A percentile compares a stretch with the other conserved stretches of the same genome.
These are phyloP conservation scores for Populus ilicifolia DNA, from an alignment of 345 rosid genomes.

Conservation along the genomic window DNA sequence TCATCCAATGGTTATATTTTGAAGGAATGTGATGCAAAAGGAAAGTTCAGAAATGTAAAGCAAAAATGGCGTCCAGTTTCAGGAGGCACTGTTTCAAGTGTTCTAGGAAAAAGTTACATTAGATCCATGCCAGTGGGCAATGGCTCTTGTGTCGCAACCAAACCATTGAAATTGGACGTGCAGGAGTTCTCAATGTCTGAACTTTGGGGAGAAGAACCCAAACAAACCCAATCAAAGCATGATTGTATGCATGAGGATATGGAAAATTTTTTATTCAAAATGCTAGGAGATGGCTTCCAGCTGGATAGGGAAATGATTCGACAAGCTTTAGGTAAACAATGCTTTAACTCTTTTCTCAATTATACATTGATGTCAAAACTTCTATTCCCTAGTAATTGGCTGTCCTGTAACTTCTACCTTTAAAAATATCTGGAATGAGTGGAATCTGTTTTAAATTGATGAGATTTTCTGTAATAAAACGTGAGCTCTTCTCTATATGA, in stretches of 20 bases:
- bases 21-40: slow-evolving; percentile 22
- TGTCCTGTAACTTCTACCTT: neutral
- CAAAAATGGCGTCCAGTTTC: slow-evolving; percentile 43
- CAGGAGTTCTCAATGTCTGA: slow-evolving; percentile 32
- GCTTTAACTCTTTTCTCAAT: slow-evolving; percentile 2
- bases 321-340: slow-evolving; percentile 42
- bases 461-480: neutral
- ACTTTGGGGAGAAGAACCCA: slow-evolving; percentile 29
- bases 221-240: slow-evolving; percentile 10
- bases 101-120: slow-evolving; percentile 44
- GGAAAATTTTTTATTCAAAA: slow-evolving; percentile 46
- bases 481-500: neutral
- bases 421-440: neutral
- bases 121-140: slow-evolving; percentile 24
- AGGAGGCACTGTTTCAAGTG: slow-evolving; percentile 45
- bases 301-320: slow-evolving; percentile 31
- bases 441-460: neutral
- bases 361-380: neutral
- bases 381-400: neutral
- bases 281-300: slow-evolving; percentile 50
- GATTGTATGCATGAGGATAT: slow-evolving; percentile 34
- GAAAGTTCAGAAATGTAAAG: slow-evolving; percentile 27
- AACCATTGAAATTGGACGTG: slow-evolving; percentile 49
- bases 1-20: slow-evolving; percentile 12
- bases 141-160: slow-evolving; percentile 23